Evolutionary conservation across 1,284 basidiomycete genomes (phyloP).

Genomic region (Lignosus rhinocerotis): DNA sequence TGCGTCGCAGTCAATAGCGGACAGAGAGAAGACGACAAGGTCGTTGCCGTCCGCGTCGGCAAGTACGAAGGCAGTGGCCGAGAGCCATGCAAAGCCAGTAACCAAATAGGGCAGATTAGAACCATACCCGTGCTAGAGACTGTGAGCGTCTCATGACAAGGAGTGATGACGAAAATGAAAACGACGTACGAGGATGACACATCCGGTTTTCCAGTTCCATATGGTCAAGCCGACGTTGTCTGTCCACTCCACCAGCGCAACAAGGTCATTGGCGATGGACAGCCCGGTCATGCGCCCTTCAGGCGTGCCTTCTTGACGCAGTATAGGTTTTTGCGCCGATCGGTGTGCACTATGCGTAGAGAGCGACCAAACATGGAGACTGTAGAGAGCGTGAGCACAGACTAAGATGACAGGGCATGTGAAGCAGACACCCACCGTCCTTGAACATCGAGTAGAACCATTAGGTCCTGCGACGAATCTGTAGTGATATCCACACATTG

Average conservation of each 20-base stretch:
- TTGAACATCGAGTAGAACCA: conserved; percentile 45
- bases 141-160: background rate
- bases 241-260: conserved; percentile 46
- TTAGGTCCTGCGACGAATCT: conserved; percentile 60
- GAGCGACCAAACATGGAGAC: conserved; percentile 40
- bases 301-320: conserved; percentile 31
- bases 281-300: conserved; percentile 40
- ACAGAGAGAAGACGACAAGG: conserved; percentile 7
- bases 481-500: conserved; percentile 55
- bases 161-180: background rate
- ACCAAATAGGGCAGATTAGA: conserved; percentile 1
- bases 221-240: conserved; percentile 41
- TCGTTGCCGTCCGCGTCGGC: conserved; percentile 4
- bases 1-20: background rate
- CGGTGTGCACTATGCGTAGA: conserved; percentile 45
- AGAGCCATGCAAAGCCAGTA: conserved; percentile 11
- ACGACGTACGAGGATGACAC: conserved; percentile 28
- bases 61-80: conserved; percentile 5
- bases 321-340: conserved; percentile 23
- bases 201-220: conserved; percentile 57
- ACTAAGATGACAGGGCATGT: background rate
- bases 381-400: background rate
- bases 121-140: background rate
- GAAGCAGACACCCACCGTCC: conserved; percentile 20
- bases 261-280: conserved; percentile 51